Evolutionary conservation across 75 land plant genomes (phyloP).

Genomic region (Isoetes taiwanensis): DNA sequence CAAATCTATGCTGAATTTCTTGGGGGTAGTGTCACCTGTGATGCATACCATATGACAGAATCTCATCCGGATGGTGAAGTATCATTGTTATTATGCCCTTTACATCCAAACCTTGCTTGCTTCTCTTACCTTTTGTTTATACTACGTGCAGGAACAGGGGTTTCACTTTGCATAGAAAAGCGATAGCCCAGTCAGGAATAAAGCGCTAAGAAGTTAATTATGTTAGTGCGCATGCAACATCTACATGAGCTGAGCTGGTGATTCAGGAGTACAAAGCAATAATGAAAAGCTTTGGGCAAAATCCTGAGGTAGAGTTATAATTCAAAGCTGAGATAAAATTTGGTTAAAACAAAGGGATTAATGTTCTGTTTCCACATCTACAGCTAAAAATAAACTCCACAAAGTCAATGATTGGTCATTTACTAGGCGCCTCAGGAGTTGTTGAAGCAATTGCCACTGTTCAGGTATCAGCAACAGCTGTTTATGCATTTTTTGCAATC

Average conservation of each 20-base stretch:
- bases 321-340: too few relatives aligned
- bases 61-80: constrained; percentile 87
- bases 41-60: constrained; percentile 96
- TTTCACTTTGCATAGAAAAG: constrained; percentile 84
- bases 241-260: constrained; percentile 77
- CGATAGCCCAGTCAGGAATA: constrained; percentile 65
- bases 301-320: constrained; percentile 56
- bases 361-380: constrained; percentile 10
- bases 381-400: constrained; percentile 86
- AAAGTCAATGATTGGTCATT: constrained; percentile 92
- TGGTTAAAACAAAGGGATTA: too few relatives aligned
- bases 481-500: too few relatives aligned
- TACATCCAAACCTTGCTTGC: too few relatives aligned
- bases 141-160: constrained; percentile 47
- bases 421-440: constrained; percentile 88
- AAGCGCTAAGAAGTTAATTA: constrained; percentile 67
- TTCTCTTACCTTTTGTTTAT: too few relatives aligned
- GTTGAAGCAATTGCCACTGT: constrained; percentile 93
- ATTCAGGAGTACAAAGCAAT: constrained; percentile 81
- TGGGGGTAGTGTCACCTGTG: constrained; percentile 84
- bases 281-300: constrained; percentile 58
- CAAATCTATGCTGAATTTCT: constrained; percentile 83
- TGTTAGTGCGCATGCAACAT: constrained; percentile 94
- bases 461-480: too few relatives aligned
- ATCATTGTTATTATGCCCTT: too few relatives aligned